These are phyloP conservation scores for Peronospora belbahrii DNA, from an alignment of 352 stramenopile species.

Conservation along the genomic window DNA sequence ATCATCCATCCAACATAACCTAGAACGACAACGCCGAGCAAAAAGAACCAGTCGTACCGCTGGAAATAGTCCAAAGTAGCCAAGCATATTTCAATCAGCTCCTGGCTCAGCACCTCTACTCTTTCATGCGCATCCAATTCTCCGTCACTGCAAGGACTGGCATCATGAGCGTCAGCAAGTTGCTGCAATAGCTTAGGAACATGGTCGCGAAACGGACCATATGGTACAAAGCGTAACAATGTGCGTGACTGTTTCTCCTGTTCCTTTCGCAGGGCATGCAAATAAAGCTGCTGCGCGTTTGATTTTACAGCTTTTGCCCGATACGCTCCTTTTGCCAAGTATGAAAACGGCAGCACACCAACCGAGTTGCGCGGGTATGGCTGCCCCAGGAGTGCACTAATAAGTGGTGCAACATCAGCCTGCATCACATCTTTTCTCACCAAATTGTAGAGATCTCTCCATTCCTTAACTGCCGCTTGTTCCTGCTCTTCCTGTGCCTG, in stretches of 20 bases:
- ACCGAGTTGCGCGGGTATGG: constrained; percentile 82
- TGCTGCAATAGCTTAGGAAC: constrained; percentile 26
- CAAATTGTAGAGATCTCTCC: constrained; percentile 36
- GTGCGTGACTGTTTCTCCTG: constrained; percentile 54
- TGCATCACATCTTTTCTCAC: constrained; percentile 79
- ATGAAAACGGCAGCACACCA: constrained; percentile 66
- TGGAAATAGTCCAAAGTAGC: constrained; percentile 72
- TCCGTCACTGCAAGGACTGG: constrained; percentile 5
- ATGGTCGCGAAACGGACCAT: constrained; percentile 35
- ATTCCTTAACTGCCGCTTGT: constrained; percentile 29
- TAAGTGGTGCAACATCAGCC: constrained; percentile 69
- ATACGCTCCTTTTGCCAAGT: constrained; percentile 52
- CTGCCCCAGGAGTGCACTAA: constrained; percentile 59
- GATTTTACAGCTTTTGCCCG: constrained; percentile 55
- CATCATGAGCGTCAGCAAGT: constrained; percentile 21
- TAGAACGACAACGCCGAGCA: constrained; percentile 62
- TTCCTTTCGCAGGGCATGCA: constrained; percentile 58
- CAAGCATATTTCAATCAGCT: constrained; percentile 69
- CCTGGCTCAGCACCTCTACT: constrained; percentile 49
- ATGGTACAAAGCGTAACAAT: constrained; percentile 56
- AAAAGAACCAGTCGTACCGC: constrained; percentile 78
- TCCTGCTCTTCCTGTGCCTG: constrained; percentile 48
- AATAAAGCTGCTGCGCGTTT: constrained; percentile 64
- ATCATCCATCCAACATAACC: constrained; percentile 77
- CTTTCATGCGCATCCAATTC: constrained; percentile 7